Evolutionary conservation across 495 filamentous ascomycete genomes (phyloP), one percentile per base, ranked within the genome.

Genomic region (Oidiodendron maius): DNA sequence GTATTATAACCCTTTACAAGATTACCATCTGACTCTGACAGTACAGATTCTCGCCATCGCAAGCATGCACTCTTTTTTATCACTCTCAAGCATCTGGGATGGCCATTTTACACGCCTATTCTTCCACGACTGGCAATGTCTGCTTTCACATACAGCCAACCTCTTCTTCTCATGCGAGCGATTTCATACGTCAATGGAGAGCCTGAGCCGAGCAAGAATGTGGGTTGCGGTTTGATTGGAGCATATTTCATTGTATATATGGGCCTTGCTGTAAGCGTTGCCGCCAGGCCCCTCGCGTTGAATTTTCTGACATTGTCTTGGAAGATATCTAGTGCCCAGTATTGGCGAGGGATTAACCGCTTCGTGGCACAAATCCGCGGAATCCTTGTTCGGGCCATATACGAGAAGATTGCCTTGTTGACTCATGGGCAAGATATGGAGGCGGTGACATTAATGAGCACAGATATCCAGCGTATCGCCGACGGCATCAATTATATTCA

Each of bases 121-220:
- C 36, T 56, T 28, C 72, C 78, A 2, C 56, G 78, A 35, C 50
- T 69, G 0, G 69, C 57, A 20, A 63, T 75, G 0, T 70, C 72
- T n/a, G 78, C 60, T 1, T 80, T 87, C 53, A 77, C 70, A 16
- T 77, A 83, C 44, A 75, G 72, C 46, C 82, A 86, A 53, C 83
- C 83, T 0, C 72, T 87, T 47, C 68, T 86, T 15, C 50, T 57
- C 34, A 36, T 44, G 10, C 71, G 71, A 11, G 69, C 77, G 0
- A 54, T 86, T 10, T 63, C 69, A 23, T n/a, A 26, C 15, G 28
- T 53, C 30, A n/a, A n/a, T n/a, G 12, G 20, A 28, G 16, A 41
- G 15, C 36, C 36, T 6, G 16, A 20, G 9, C 6, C 6, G 3
- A 23, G 20, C 24, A 23, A 3, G 39, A 41, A 22, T 20, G 18